Evolutionary conservation across 257 asterid genomes (phyloP).

Genomic region (Craterostigma plantagineum): DNA sequence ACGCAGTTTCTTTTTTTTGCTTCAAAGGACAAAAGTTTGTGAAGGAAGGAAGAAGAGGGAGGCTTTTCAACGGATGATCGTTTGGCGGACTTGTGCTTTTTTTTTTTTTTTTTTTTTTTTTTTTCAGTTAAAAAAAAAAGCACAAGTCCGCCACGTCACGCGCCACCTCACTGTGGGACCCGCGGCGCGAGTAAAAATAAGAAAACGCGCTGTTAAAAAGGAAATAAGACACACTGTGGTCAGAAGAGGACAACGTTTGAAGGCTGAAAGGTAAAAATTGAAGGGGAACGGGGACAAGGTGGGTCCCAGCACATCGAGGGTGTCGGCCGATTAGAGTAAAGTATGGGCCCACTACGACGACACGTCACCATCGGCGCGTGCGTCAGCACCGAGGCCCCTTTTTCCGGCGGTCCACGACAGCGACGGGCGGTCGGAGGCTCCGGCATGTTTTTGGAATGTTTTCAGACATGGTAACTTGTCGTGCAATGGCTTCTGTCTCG

Average conservation of each 20-base stretch:
- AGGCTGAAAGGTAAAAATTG: slow-evolving; percentile 16
- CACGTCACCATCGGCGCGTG: slow-evolving; percentile 26
- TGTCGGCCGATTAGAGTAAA: slow-evolving; percentile 12
- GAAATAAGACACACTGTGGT: slow-evolving; percentile 11
- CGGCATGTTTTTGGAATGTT: slow-evolving; percentile 15
- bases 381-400: slow-evolving; percentile 43
- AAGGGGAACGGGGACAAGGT: slow-evolving; percentile 15
- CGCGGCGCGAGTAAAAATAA: too few relatives aligned
- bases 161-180: too few relatives aligned
- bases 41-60: too few relatives aligned
- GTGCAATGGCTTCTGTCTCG: slow-evolving; percentile 9
- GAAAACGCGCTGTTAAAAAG: too few relatives aligned
- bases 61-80: too few relatives aligned
- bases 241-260: slow-evolving; percentile 18
- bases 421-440: slow-evolving; percentile 48
- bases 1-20: neutral
- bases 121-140: too few relatives aligned
- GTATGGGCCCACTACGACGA: slow-evolving; percentile 27
- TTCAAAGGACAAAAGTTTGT: too few relatives aligned
- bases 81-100: too few relatives aligned
- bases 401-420: slow-evolving; percentile 62
- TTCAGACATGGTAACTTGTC: too few relatives aligned
- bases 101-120: too few relatives aligned
- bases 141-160: too few relatives aligned
- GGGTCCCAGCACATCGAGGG: slow-evolving; percentile 17